These are phyloP conservation scores for Macadamia tetraphylla DNA, from an alignment of 164 flowering plant species.

Conservation along the genomic window DNA sequence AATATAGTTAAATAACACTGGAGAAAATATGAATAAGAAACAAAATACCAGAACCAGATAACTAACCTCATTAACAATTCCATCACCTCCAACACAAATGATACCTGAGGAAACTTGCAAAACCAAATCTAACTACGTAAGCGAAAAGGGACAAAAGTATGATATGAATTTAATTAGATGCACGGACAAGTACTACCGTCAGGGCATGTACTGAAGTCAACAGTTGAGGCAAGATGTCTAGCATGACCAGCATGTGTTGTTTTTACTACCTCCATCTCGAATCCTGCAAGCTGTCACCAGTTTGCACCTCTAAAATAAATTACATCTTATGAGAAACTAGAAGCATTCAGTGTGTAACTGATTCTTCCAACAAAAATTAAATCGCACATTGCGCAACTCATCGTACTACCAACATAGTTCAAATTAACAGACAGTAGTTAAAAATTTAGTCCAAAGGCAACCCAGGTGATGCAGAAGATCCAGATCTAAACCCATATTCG, in stretches of 20 bases:
- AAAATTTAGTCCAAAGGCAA: no score
- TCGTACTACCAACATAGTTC: no score
- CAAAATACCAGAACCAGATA: background rate
- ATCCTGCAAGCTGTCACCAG: constrained; percentile 90
- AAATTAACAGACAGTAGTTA: no score
- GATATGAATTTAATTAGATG: constrained; percentile 1
- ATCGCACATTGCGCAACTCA: no score
- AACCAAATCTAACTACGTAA: constrained; percentile 2
- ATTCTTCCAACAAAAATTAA: no score
- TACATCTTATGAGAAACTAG: no score
- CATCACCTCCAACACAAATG: constrained; percentile 99
- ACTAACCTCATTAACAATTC: constrained; percentile 96
- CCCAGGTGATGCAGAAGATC: no score
- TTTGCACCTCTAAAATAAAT: constrained; percentile 12
- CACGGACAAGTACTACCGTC: constrained; percentile 57
- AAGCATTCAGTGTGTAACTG: no score
- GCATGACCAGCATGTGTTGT: constrained; percentile 97
- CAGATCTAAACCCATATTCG: no score
- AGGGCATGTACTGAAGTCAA: constrained; percentile 90
- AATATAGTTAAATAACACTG: no score
- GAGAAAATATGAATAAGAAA: background rate
- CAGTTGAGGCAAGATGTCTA: constrained; percentile 64
- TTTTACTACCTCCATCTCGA: constrained; percentile 83
- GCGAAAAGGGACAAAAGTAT: background rate
- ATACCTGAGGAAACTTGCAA: constrained; percentile 51